Evolutionary conservation across 2,329 filamentous ascomycete species (phyloP).

Genomic region (Ascochyta rabiei): DNA sequence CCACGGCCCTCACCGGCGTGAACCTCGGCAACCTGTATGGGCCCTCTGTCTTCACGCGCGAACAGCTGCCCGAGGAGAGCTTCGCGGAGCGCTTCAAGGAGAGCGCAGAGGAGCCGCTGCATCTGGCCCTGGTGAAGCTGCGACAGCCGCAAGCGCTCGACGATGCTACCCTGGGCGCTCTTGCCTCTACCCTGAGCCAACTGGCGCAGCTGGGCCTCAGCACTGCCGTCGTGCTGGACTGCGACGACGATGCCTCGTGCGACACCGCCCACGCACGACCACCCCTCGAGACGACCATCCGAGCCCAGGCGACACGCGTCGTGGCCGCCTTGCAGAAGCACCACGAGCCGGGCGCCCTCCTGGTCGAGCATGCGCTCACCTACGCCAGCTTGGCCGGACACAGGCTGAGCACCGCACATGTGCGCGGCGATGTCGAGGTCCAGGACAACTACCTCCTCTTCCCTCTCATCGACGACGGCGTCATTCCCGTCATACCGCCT

Average conservation of each 20-base stretch:
- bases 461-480: constrained; percentile 68
- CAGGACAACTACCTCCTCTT: constrained; percentile 61
- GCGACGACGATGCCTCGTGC: constrained; percentile 52
- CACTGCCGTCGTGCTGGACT: constrained; percentile 84
- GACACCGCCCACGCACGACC: constrained; percentile 35
- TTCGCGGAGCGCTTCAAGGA: constrained; percentile 17
- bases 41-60: constrained; percentile 64
- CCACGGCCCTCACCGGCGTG: constrained; percentile 56
- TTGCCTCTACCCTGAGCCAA: constrained; percentile 84
- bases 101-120: constrained; percentile 57
- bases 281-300: constrained; percentile 52
- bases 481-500: constrained; percentile 73
- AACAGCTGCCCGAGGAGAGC: constrained; percentile 50
- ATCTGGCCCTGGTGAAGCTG: constrained; percentile 87
- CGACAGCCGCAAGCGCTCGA: constrained; percentile 74
- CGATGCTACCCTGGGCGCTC: constrained; percentile 71
- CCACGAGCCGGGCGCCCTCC: constrained; percentile 69
- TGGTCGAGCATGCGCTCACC: constrained; percentile 65
- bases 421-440: constrained; percentile 48
- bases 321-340: constrained; percentile 75
- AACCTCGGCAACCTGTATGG: constrained; percentile 68
- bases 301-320: constrained; percentile 73
- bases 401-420: constrained; percentile 41
- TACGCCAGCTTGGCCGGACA: constrained; percentile 41
- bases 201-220: constrained; percentile 80